Percentiles rank a stretch among this genome's conserved stretches.
Evolutionary conservation across 768 basidiomycete genomes (phyloP).

Genomic region (Amanita fuliginea): DNA sequence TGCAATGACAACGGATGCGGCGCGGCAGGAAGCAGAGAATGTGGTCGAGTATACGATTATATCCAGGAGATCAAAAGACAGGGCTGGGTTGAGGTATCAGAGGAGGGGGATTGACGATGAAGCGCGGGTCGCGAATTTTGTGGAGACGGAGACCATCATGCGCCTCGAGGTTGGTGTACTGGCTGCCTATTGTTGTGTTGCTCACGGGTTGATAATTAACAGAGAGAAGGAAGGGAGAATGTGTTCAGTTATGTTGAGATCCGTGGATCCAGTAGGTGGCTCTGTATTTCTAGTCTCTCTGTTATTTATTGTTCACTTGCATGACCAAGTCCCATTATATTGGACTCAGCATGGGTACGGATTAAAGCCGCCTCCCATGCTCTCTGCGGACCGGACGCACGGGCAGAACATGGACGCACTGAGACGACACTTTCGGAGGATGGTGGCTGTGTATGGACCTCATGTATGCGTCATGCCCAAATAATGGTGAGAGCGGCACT

Average conservation of each 20-base stretch:
- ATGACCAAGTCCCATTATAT: slow-evolving; percentile 72
- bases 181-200: not conserved
- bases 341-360: slow-evolving; percentile 88
- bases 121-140: slow-evolving; percentile 91
- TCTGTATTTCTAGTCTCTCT: not conserved
- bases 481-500: not conserved
- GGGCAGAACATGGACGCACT: slow-evolving; percentile 63
- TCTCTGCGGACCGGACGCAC: slow-evolving; percentile 64
- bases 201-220: not conserved
- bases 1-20: no score
- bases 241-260: slow-evolving; percentile 86
- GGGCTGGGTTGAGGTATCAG: slow-evolving; percentile 92
- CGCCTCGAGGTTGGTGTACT: slow-evolving; percentile 54
- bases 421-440: slow-evolving; percentile 61
- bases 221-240: slow-evolving; percentile 71
- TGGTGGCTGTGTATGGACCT: slow-evolving; percentile 61
- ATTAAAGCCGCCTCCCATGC: slow-evolving; percentile 77
- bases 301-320: slow-evolving; percentile 8
- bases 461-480: slow-evolving; percentile 35
- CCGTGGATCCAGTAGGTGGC: slow-evolving; percentile 73
- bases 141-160: slow-evolving; percentile 89
- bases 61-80: slow-evolving; percentile 77
- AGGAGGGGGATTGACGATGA: slow-evolving; percentile 90
- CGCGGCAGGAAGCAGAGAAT: not conserved
- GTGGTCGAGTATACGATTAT: slow-evolving; percentile 70